Evolutionary conservation across 73 alveolate species (phyloP).

Genomic region (Symbiodinium pilosum): DNA sequence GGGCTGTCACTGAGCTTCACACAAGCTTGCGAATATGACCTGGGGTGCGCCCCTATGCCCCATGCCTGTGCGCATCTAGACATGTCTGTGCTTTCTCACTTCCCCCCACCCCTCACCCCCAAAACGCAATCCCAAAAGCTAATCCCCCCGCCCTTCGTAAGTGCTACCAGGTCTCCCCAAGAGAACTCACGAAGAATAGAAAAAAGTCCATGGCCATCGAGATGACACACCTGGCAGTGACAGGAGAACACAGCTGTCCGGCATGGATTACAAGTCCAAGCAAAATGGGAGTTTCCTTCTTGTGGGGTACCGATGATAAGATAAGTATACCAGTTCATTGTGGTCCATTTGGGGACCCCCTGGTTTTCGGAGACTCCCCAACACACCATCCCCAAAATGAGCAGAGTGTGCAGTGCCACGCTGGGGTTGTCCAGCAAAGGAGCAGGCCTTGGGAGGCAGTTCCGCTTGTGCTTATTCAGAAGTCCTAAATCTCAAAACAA

Average conservation of each 20-base stretch:
- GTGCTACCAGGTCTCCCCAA: conserved; percentile 59
- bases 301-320: too few relatives aligned
- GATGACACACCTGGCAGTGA: conserved; percentile 34
- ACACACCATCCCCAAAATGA: too few relatives aligned
- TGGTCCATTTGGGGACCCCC: not conserved
- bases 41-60: not conserved
- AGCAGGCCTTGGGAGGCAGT: conserved; percentile 39
- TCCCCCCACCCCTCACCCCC: too few relatives aligned
- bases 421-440: conserved; percentile 91
- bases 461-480: too few relatives aligned
- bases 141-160: too few relatives aligned
- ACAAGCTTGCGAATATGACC: conserved; percentile 84
- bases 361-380: too few relatives aligned
- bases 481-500: too few relatives aligned
- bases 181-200: conserved; percentile 76
- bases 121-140: too few relatives aligned
- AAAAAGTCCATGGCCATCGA: conserved; percentile 85
- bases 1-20: not conserved
- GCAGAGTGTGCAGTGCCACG: conserved; percentile 38
- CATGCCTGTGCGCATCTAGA: not conserved
- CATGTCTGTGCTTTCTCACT: not conserved
- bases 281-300: too few relatives aligned
- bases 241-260: too few relatives aligned
- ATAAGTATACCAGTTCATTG: too few relatives aligned
- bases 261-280: too few relatives aligned